Conservation (phyloP, 495 filamentous ascomycete species). For the Rhypophila decipiens region DNA sequence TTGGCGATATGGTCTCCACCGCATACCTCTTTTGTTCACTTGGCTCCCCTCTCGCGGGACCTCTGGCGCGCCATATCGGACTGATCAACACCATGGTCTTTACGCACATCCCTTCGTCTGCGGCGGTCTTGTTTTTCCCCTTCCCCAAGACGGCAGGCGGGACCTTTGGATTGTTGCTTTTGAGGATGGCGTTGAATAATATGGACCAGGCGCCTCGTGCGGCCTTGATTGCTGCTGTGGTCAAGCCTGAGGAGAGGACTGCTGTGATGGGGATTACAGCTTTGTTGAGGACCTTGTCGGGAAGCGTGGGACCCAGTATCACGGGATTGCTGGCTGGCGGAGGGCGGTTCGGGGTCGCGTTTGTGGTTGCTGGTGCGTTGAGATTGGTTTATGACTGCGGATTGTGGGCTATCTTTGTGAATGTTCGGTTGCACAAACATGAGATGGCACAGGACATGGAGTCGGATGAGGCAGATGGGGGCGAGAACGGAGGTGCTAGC, state of each 20-base stretch:
- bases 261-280: conserved; percentile 72
- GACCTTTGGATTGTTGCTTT: conserved; percentile 56
- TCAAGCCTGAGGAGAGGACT: conserved; percentile 69
- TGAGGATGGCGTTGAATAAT: conserved; percentile 50
- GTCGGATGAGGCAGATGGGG: too few species aligned
- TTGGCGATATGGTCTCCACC: conserved; percentile 31
- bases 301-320: conserved; percentile 60
- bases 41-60: conserved; percentile 66
- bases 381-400: conserved; percentile 69
- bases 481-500: too few species aligned
- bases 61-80: conserved; percentile 69
- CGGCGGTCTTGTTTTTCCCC: conserved; percentile 35
- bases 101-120: conserved; percentile 39
- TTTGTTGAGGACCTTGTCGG: conserved; percentile 58
- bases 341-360: conserved; percentile 65
- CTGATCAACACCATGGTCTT: conserved; percentile 57
- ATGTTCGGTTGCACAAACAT: conserved; percentile 38
- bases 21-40: conserved; percentile 26
- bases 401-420: conserved; percentile 60
- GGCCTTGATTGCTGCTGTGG: conserved; percentile 70
- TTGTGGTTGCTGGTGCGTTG: conserved; percentile 63
- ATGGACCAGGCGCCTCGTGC: conserved; percentile 83
- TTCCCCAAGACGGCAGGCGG: conserved; percentile 35
- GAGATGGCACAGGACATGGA: conserved; percentile 12
- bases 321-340: conserved; percentile 65